phyloP scores from a whole-genome alignment of 169 alveolate genomes.

The Plasmodium cynomolgi region DNA sequence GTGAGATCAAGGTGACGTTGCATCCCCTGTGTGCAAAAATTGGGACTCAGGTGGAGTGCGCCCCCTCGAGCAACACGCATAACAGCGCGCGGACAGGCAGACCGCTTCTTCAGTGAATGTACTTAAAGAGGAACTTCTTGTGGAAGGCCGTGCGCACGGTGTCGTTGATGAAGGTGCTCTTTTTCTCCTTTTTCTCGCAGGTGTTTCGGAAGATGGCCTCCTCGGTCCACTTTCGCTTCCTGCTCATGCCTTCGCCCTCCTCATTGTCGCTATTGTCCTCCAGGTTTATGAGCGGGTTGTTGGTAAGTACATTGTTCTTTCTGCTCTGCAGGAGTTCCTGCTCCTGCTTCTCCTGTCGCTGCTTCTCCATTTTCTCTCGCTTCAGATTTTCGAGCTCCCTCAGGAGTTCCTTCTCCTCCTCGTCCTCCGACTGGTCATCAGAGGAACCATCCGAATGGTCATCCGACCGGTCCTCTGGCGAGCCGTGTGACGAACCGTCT shows the following conservation, averaged over 20 bases:
- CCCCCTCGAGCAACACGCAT: neutral
- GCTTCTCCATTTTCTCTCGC: constrained; percentile 90
- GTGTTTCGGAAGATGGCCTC: constrained; percentile 92
- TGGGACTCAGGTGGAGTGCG: neutral
- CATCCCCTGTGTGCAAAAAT: neutral
- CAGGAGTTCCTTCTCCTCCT: constrained; percentile 91
- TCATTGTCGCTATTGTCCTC: constrained; percentile 74
- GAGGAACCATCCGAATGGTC: neutral
- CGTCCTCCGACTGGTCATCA: constrained; percentile 29
- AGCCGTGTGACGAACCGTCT: neutral
- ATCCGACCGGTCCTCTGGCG: neutral
- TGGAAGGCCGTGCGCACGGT: constrained; percentile 96
- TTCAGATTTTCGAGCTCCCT: constrained; percentile 93
- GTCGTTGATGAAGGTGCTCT: constrained; percentile 91
- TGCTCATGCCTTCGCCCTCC: constrained; percentile 84
- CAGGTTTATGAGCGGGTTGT: constrained; percentile 85
- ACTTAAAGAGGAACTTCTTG: constrained; percentile 91
- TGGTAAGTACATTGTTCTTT: constrained; percentile 81
- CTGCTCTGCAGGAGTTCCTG: constrained; percentile 52
- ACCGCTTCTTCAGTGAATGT: constrained; percentile 76
- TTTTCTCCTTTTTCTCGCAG: constrained; percentile 84
- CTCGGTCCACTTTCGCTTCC: constrained; percentile 91
- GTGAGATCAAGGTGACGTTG: neutral
- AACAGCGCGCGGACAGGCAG: neutral
- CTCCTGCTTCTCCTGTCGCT: constrained; percentile 83